These are phyloP conservation scores for Solanum pimpinellifolium DNA, from an alignment of 257 asterid species.

Conservation along the genomic window DNA sequence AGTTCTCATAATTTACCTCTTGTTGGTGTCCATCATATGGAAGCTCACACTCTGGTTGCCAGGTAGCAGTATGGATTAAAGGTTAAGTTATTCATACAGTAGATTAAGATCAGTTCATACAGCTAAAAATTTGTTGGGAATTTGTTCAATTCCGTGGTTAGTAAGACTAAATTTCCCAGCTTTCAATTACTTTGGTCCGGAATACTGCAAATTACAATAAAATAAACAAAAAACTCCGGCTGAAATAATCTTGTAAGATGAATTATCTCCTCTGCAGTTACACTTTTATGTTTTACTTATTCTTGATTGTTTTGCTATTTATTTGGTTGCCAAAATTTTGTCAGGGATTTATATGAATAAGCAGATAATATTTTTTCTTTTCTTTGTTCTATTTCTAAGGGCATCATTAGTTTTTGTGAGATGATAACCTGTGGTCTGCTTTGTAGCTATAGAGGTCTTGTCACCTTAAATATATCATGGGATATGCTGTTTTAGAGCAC, in stretches of 20 bases:
- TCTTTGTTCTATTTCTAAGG: background rate
- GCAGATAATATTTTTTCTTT: background rate
- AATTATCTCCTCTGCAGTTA: background rate
- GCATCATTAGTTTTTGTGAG: background rate
- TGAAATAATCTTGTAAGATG: background rate
- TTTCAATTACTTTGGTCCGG: background rate
- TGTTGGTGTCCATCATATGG: constrained; percentile 95
- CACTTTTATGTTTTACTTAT: background rate
- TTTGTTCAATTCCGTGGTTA: background rate
- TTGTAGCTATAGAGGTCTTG: background rate
- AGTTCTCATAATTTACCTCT: constrained; percentile 62
- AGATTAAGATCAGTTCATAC: background rate
- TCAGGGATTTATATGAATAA: background rate
- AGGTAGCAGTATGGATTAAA: constrained; percentile 33
- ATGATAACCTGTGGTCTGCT: background rate
- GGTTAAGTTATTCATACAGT: background rate
- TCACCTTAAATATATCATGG: background rate
- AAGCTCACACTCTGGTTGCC: constrained; percentile 94
- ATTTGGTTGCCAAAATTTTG: background rate
- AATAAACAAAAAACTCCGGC: background rate
- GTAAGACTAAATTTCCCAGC: background rate
- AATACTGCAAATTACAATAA: background rate
- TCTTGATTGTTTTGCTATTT: background rate
- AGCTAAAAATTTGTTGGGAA: background rate
- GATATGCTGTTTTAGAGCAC: background rate